Evolutionary conservation across 176 grass and related monocot genomes (phyloP).

Genomic region (Oryza meyeriana): DNA sequence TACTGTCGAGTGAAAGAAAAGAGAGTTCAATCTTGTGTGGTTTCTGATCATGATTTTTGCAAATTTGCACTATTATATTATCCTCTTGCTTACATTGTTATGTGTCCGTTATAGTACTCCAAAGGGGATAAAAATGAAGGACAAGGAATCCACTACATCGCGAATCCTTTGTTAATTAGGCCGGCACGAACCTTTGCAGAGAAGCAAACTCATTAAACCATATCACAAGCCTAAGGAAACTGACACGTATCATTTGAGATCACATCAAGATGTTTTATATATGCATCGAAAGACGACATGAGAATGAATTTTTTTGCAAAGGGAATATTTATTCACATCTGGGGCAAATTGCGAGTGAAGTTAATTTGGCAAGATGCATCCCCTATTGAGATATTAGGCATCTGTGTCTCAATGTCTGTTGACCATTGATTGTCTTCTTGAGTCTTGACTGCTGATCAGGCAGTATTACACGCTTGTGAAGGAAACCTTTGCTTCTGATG

Average conservation of each 20-base stretch:
- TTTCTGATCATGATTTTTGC: too few species aligned
- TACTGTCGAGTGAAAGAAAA: too few species aligned
- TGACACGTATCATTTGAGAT: not conserved
- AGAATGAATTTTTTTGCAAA: not conserved
- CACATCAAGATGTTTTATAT: not conserved
- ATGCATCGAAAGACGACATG: not conserved
- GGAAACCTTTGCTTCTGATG: conserved; percentile 26
- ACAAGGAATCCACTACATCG: too few species aligned
- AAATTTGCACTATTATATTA: too few species aligned
- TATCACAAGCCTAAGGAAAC: not conserved
- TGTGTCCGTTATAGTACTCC: too few species aligned
- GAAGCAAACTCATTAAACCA: not conserved
- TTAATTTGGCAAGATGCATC: conserved; percentile 31
- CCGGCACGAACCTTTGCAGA: too few species aligned
- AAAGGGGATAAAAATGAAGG: too few species aligned
- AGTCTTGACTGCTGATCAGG: not conserved
- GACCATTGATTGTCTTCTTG: not conserved
- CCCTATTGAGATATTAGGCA: not conserved
- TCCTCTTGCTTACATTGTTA: too few species aligned
- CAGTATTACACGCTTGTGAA: not conserved
- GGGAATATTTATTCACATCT: conserved; percentile 18
- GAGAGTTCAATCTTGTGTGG: too few species aligned
- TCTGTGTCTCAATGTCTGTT: not conserved
- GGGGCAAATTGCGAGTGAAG: not conserved
- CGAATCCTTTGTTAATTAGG: not conserved